Base-by-base conservation (phyloP, 768 basidiomycete genomes). In the Serendipita sp. region DNA sequence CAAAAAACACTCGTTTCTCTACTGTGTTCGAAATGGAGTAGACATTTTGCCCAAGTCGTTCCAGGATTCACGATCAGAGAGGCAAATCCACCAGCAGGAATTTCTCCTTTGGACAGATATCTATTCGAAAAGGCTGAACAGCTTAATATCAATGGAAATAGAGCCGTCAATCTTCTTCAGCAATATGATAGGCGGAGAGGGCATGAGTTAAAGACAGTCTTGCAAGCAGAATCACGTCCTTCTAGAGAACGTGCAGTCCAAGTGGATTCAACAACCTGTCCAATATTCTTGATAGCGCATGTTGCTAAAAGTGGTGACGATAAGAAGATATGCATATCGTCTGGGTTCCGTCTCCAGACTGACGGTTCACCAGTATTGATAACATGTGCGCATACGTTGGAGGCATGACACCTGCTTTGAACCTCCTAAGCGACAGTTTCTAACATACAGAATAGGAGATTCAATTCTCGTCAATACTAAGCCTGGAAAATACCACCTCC, bases 401-500 rank as follows among this genome's bases (percentile, higher is more conserved):
- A 54, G 53, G 53, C 30, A 28, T 16, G 53, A 16, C 16, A 11
- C 13, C 16, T 24, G 24, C 24, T 24, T 24, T 24, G 24, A 24
- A 24, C 24, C 24, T 24, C 24, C 24, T 24, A 24, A 24, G 24
- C 24, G 24, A 24, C 24, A 24, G 24, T 24, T 24, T 24, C 24
- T 24, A 24, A 24, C 24, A 24, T 24, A 24, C 24, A 24, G 24
- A 24, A 24, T 24, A 24, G 24, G 24, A 24, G 24, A 24, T 24
- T 1, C 24, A 24, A 24, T 24, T 24, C 24, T 24, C 24, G 24
- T 24, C 24, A 24, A 24, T 24, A 24, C 24, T 24, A 24, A 24
- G 24, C 24, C 24, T 24, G 24, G 24, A 24, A 24, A 13, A 53
- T 15, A 67, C 81, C 53, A 70, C 79, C n/a, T 76, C 77, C 18